Evolutionary conservation across 2,329 filamentous ascomycete species (phyloP).

Genomic region (Cladophialophora psammophila): DNA sequence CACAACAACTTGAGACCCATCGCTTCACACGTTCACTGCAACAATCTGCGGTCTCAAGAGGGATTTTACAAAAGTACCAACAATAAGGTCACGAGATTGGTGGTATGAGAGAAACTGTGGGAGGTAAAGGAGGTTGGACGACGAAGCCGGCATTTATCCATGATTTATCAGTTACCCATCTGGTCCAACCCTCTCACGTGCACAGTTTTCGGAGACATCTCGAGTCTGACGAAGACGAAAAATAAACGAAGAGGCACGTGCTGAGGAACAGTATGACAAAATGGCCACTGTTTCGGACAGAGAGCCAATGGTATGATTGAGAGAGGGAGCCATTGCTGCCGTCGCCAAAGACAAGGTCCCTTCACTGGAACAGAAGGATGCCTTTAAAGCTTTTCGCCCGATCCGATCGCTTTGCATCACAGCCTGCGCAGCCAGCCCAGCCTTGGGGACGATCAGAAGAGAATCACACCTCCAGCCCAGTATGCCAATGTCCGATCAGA

Average conservation of each 20-base stretch:
- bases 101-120: too few species aligned
- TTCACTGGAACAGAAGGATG: not conserved
- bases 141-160: too few species aligned
- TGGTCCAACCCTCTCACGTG: too few species aligned
- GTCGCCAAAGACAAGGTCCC: not conserved
- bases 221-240: too few species aligned
- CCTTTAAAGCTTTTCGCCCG: not conserved
- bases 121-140: too few species aligned
- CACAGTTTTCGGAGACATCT: too few species aligned
- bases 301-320: conserved; percentile 6
- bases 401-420: not conserved
- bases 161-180: too few species aligned
- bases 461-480: not conserved
- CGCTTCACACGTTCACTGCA: too few species aligned
- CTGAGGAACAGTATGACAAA: not conserved
- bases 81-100: not conserved
- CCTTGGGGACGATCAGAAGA: not conserved
- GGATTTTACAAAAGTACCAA: too few species aligned
- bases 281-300: not conserved
- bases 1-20: too few species aligned
- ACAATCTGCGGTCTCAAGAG: too few species aligned
- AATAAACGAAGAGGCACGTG: too few species aligned
- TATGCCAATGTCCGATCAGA: not conserved
- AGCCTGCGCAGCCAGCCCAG: not conserved
- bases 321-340: not conserved